Conservation (phyloP, 495 filamentous ascomycete species). For the Penicillium desertorum region DNA sequence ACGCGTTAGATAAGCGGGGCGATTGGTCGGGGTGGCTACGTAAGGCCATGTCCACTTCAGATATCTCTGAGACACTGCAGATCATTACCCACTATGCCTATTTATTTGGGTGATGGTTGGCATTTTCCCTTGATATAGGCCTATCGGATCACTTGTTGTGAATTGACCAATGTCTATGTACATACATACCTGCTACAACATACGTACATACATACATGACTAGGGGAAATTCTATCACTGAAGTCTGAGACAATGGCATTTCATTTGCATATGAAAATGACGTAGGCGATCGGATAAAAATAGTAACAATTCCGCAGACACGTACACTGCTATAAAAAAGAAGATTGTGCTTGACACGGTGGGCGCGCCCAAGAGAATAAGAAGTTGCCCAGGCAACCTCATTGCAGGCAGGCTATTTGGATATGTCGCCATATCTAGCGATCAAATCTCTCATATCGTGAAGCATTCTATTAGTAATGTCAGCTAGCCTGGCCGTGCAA, state of each 20-base stretch:
- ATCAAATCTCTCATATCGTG: not conserved
- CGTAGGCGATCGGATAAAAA: not conserved
- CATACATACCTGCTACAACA: too few species aligned
- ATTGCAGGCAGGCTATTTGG: not conserved
- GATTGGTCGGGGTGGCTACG: not conserved
- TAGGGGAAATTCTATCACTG: not conserved
- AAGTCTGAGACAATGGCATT: not conserved
- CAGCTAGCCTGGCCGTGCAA: too few species aligned
- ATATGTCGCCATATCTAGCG: not conserved
- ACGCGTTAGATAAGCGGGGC: slow-evolving; percentile 13
- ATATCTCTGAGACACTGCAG: not conserved
- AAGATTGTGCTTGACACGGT: not conserved
- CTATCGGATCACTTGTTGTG: too few species aligned
- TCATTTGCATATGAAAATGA: not conserved
- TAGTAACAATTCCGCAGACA: not conserved
- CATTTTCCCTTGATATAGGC: not conserved
- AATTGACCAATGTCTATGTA: too few species aligned
- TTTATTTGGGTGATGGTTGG: not conserved
- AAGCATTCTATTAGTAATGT: too few species aligned
- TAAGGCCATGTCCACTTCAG: not conserved
- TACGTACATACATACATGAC: not conserved
- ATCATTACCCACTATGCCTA: not conserved
- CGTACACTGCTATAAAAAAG: not conserved
- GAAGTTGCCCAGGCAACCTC: not conserved
- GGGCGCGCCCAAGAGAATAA: not conserved